Percentiles rank a stretch among this genome's conserved stretches.
phyloP scores from a whole-genome alignment of 1,139 yeast genomes.

The Yamadazyma blattariae region DNA sequence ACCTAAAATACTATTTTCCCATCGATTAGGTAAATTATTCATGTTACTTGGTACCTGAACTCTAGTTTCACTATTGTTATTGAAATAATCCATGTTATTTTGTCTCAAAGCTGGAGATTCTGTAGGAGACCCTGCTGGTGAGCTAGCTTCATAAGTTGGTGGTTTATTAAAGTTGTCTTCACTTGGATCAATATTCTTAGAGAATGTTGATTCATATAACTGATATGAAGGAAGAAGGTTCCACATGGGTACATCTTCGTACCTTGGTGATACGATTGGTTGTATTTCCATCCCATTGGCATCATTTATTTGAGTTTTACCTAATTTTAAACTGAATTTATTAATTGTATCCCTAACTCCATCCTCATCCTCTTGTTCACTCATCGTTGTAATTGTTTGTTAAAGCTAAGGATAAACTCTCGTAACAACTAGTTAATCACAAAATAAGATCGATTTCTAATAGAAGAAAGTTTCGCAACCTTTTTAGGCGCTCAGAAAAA shows the following conservation, averaged over 20 bases:
- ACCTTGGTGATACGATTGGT: conserved; percentile 15
- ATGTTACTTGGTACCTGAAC: conserved; percentile 10
- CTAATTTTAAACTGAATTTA: conserved; percentile 4
- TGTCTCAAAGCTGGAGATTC: background rate
- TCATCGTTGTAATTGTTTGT: too few relatives aligned
- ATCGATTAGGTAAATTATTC: conserved; percentile 18
- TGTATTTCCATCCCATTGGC: conserved; percentile 4
- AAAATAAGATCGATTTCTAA: too few relatives aligned
- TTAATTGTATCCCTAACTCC: too few relatives aligned
- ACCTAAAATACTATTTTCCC: conserved; percentile 44
- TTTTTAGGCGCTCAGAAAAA: background rate
- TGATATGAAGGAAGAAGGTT: conserved; percentile 44
- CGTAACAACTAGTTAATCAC: too few relatives aligned
- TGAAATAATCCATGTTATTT: conserved; percentile 4
- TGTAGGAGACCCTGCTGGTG: conserved; percentile 1
- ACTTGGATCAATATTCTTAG: conserved; percentile 34
- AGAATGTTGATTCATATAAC: conserved; percentile 38
- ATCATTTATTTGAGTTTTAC: conserved; percentile 3
- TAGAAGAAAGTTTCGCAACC: background rate
- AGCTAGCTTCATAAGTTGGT: conserved; percentile 29
- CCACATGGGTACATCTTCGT: conserved; percentile 20
- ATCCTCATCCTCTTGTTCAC: too few relatives aligned
- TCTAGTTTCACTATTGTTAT: conserved; percentile 21
- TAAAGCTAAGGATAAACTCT: too few relatives aligned
- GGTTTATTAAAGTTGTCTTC: conserved; percentile 34